Evolutionary conservation across 805 yeast species (phyloP), one percentile per base, ranked within the genome.

Genomic region (Zygoascus flipseniorum): DNA sequence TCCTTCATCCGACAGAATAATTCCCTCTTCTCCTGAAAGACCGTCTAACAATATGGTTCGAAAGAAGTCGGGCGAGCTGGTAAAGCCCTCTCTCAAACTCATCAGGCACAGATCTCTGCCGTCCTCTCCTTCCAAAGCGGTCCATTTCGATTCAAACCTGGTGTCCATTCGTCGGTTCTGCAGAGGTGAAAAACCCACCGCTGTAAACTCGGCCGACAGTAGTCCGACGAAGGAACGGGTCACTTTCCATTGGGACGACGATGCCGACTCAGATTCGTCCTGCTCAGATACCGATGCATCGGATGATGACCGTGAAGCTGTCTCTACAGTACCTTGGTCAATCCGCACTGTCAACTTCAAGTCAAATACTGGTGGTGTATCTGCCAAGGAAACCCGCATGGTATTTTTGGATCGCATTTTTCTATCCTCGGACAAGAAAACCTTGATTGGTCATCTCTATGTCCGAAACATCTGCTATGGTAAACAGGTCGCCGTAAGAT

Each of bases 11-110:
- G 6, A 23, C 28, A 6, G 28, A 23, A 13, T 35, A n/a, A n/a
- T 13, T n/a, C 13, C 39, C 39, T 13, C 16, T 3, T 35, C 39
- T 13, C 39, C 39, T 35, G 16, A 11, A 11, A 13, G 39, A 35
- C 39, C n/a, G 46, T 19, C 48, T 16, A n/a, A 8, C 39, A n/a
- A 8, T 28, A 49, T 86, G 52, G 78, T 88, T 2, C 81, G 95
- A 48, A 90, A 89, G 67, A 89, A 89, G 67, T 80, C 89, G 0
- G 97, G 96, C n/a, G 96, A 89, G 64, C 71, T 86, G 45, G 85
- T 88, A 46, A 86, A 86, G 64, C 80, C 90, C 1, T 83, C 87
- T 13, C 72, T 88, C 53, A 85, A 83, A 62, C 66, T 72, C n/a
- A 66, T 61, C 39, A 66, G 57, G 65, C 54, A 61, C 47, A 57